Evolutionary conservation across 257 asterid genomes (phyloP).

Genomic region (Lavandula angustifolia): DNA sequence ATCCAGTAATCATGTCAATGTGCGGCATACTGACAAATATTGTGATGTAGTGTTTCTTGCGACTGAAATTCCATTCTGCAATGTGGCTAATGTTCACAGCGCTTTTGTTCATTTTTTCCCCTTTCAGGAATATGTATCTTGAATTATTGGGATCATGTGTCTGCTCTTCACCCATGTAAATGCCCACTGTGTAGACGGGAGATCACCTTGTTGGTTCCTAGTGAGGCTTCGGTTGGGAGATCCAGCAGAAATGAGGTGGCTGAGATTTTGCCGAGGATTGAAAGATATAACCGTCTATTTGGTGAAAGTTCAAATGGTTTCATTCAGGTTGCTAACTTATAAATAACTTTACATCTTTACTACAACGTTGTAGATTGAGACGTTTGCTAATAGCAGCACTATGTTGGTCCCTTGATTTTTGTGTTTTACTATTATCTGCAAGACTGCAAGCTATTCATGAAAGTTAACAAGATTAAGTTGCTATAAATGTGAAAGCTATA

Average conservation of each 20-base stretch:
- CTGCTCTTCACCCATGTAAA: slow-evolving; percentile 80
- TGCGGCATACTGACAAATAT: too few relatives aligned
- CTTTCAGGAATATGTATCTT: slow-evolving; percentile 71
- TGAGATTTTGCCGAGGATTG: slow-evolving; percentile 60
- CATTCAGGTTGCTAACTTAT: slow-evolving; percentile 57
- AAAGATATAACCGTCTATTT: slow-evolving; percentile 72
- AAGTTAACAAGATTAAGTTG: slow-evolving; percentile 9
- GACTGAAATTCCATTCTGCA: slow-evolving; percentile 13
- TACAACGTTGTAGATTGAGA: slow-evolving; percentile 14
- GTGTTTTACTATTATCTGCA: background rate
- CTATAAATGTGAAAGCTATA: slow-evolving; percentile 5
- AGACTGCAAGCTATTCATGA: slow-evolving; percentile 6
- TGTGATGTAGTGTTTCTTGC: background rate
- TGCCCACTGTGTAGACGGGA: slow-evolving; percentile 93
- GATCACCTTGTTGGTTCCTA: slow-evolving; percentile 86
- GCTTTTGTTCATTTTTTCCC: background rate
- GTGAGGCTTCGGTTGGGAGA: slow-evolving; percentile 59
- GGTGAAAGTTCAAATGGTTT: slow-evolving; percentile 61
- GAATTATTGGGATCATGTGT: slow-evolving; percentile 81
- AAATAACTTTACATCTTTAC: slow-evolving; percentile 4
- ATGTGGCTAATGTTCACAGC: background rate
- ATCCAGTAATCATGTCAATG: background rate
- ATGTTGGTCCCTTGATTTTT: slow-evolving; percentile 16
- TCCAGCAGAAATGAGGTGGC: slow-evolving; percentile 43
- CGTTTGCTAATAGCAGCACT: slow-evolving; percentile 7